These are phyloP conservation scores for Candida chilensis DNA, from an alignment of 805 yeast genomes.

Conservation along the genomic window DNA sequence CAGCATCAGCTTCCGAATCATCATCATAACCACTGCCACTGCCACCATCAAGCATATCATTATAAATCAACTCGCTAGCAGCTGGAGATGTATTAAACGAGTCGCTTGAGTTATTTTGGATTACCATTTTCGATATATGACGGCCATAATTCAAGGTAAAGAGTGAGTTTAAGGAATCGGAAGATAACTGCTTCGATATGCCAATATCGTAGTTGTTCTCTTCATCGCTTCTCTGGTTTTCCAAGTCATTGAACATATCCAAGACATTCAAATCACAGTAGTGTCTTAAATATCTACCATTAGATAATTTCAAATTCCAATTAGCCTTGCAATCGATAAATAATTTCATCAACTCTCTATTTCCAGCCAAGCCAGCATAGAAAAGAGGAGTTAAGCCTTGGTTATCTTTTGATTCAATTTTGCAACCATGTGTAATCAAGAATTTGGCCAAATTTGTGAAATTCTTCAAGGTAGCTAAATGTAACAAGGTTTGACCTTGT, in stretches of 20 bases:
- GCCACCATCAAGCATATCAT: constrained; percentile 10
- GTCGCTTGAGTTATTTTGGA: constrained; percentile 4
- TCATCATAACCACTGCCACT: constrained; percentile 27
- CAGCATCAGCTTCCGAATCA: constrained; percentile 4
- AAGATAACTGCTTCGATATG: constrained; percentile 16
- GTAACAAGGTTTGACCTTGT: constrained; percentile 85
- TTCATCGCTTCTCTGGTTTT: constrained; percentile 8
- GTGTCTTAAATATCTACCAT: constrained; percentile 31
- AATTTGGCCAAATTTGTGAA: constrained; percentile 52
- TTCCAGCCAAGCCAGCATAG: constrained; percentile 72
- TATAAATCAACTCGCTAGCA: not conserved
- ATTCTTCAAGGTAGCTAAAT: constrained; percentile 74
- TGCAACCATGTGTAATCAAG: constrained; percentile 58
- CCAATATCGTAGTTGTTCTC: constrained; percentile 11
- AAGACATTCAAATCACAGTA: constrained; percentile 35
- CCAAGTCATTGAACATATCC: constrained; percentile 24
- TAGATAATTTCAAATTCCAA: constrained; percentile 37
- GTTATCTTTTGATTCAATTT: constrained; percentile 63
- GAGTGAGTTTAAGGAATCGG: constrained; percentile 30
- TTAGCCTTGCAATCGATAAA: constrained; percentile 60
- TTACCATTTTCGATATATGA: constrained; percentile 30
- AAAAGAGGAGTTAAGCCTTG: constrained; percentile 86
- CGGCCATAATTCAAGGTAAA: constrained; percentile 25
- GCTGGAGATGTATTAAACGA: no score
- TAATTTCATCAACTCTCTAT: constrained; percentile 53